phyloP scores from a whole-genome alignment of 2,329 filamentous ascomycete genomes.

The Arthrobotrys megalospora region DNA sequence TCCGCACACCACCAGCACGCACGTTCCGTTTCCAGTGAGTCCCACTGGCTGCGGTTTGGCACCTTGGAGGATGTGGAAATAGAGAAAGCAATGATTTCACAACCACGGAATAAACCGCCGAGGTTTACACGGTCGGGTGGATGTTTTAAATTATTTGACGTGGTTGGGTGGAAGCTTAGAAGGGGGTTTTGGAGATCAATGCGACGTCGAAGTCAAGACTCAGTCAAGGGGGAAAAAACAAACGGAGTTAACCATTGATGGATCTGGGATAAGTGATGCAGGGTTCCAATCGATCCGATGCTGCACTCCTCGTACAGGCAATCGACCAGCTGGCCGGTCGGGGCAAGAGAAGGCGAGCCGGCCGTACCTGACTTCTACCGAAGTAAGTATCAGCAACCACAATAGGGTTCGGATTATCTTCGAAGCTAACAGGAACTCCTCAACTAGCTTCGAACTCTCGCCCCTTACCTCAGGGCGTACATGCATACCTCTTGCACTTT shows the following conservation, averaged over 20 bases:
- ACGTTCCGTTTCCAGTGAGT: slow-evolving; percentile 56
- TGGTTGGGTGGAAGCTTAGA: slow-evolving; percentile 43
- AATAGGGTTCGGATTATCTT: background rate
- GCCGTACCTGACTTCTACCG: slow-evolving; percentile 12
- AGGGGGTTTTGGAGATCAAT: slow-evolving; percentile 27
- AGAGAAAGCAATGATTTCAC: slow-evolving; percentile 4
- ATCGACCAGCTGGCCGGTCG: slow-evolving; percentile 7
- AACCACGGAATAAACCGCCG: slow-evolving; percentile 24
- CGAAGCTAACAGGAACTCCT: background rate
- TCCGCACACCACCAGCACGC: slow-evolving; percentile 47
- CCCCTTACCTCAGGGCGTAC: background rate
- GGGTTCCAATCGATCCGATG: slow-evolving; percentile 15
- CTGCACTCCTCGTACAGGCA: slow-evolving; percentile 8
- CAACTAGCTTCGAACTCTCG: background rate
- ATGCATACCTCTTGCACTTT: background rate
- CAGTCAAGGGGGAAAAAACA: slow-evolving; percentile 28
- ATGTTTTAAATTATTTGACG: slow-evolving; percentile 45
- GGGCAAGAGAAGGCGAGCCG: slow-evolving; percentile 20
- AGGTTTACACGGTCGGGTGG: slow-evolving; percentile 37
- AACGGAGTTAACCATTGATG: slow-evolving; percentile 11
- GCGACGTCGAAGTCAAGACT: slow-evolving; percentile 21
- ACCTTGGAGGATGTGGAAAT: slow-evolving; percentile 41
- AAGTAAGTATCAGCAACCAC: background rate
- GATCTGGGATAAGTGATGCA: slow-evolving; percentile 17
- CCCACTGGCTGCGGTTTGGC: slow-evolving; percentile 58